A percentile compares a stretch with the other conserved stretches of the same genome.
These are phyloP conservation scores for Voacanga thouarsii DNA, from an alignment of 257 asterid species.

Conservation along the genomic window DNA sequence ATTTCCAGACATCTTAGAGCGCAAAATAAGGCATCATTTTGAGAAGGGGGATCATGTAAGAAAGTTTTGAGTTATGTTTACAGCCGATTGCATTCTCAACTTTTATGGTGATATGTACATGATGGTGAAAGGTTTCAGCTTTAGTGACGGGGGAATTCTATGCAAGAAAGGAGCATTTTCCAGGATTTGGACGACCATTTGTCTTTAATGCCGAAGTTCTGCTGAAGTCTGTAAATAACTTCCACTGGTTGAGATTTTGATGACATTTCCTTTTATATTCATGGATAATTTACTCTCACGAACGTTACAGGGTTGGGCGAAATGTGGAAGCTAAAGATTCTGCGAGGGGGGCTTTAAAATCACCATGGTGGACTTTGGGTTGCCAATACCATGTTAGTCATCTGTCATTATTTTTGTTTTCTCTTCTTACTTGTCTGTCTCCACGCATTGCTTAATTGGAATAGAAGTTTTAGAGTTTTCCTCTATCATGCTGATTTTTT, in stretches of 20 bases:
- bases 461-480: not conserved
- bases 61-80: conserved; percentile 19
- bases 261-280: conserved; percentile 9
- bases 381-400: conserved; percentile 65
- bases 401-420: not conserved
- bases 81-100: conserved; percentile 26
- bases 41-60: conserved; percentile 88
- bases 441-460: not conserved
- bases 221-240: conserved; percentile 53
- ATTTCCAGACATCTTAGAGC: conserved; percentile 86
- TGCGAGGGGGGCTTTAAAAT: conserved; percentile 92
- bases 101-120: conserved; percentile 39
- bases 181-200: conserved; percentile 94
- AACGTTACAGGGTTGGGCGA: conserved; percentile 65
- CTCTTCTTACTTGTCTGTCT: not conserved
- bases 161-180: conserved; percentile 91
- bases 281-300: not conserved
- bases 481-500: conserved; percentile 3
- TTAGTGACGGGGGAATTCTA: conserved; percentile 93
- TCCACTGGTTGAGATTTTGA: conserved; percentile 6
- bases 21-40: conserved; percentile 73
- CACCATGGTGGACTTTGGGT: conserved; percentile 98
- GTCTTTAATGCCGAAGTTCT: conserved; percentile 77
- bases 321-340: conserved; percentile 79
- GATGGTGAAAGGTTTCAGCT: conserved; percentile 91